phyloP scores from a whole-genome alignment of 192 early-diverging fungal species.

The Paraglomus brasilianum region DNA sequence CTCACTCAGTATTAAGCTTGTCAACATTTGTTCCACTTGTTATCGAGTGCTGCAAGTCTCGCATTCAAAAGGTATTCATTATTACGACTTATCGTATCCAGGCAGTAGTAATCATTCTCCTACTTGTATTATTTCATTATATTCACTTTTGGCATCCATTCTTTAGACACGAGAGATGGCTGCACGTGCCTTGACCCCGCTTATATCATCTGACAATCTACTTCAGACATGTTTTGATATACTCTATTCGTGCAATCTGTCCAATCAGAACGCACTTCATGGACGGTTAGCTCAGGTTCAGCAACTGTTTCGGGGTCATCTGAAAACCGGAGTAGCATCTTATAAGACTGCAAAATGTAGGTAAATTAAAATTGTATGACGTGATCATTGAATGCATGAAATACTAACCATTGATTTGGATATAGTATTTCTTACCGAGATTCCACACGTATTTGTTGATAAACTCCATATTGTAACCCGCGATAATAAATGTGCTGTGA shows the following conservation, averaged over 20 bases:
- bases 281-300: constrained; percentile 73
- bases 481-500: constrained; percentile 8
- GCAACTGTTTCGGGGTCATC: constrained; percentile 66
- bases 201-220: constrained; percentile 66
- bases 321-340: constrained; percentile 44
- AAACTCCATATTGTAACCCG: not conserved
- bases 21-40: constrained; percentile 52
- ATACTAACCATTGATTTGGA: not conserved
- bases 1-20: constrained; percentile 38
- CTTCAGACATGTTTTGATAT: constrained; percentile 53
- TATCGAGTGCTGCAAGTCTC: constrained; percentile 51
- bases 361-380: not conserved
- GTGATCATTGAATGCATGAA: not conserved
- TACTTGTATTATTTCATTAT: not conserved
- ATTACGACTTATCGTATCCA: not conserved
- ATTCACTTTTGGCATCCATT: constrained; percentile 26
- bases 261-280: constrained; percentile 71
- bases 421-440: constrained; percentile 9
- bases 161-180: constrained; percentile 83
- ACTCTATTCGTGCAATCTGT: constrained; percentile 39
- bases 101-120: not conserved
- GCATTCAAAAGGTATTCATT: constrained; percentile 49
- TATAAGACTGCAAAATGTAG: constrained; percentile 37
- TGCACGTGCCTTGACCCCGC: constrained; percentile 73
- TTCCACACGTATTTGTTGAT: not conserved